Base-by-base conservation (phyloP, 2,329 filamentous ascomycete species). In the Cryphonectria naterciae region DNA sequence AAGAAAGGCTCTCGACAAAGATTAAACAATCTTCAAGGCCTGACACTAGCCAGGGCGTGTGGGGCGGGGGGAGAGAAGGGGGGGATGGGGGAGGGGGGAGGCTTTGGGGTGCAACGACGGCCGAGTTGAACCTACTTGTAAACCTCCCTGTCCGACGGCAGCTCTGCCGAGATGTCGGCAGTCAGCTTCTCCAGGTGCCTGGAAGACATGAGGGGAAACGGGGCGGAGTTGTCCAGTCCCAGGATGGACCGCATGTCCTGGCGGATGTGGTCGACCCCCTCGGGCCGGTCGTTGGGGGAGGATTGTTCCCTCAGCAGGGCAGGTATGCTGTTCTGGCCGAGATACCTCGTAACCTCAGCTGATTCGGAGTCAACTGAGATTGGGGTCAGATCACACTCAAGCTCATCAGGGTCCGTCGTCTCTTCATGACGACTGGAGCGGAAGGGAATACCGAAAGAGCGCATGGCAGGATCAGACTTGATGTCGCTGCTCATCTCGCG, bases 271-370 rank as follows among this genome's bases (percentile, higher is more conserved):
- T 88, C 87, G 76, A 85, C 83, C 63, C 83, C 84, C 68, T 86
- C 83, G 69, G 83, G 83, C 70, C 85, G 84, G 68, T 86, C 84
- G 73, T 82, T 85, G 54, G 85, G 80, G 2, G 86, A 85, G 2
- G 86, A 85, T 76, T 90, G 89, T 76, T 91, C 89, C 71, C 88
- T 84, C 54, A 91, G 81, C 49, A 91, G 80, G n/a, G 88, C 89
- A 10, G 89, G 89, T 68, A 91, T 91, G 77, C 88, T 91, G 78
- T 91, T 91, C 76, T 91, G 88, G 39, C 89, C 89, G 46, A 91
- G 83, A 78, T 91, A 91, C 58, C 89, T 84, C 63, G 88, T 86
- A 65, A 84, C 82, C 70, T 88, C 86, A 68, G 83, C 81, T 67
- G 82, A 78, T 67, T 91, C 88, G 37, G 85, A 82, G 70, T 91